phyloP scores from a whole-genome alignment of 2,329 filamentous ascomycete genomes.

The Geosmithia flava region DNA sequence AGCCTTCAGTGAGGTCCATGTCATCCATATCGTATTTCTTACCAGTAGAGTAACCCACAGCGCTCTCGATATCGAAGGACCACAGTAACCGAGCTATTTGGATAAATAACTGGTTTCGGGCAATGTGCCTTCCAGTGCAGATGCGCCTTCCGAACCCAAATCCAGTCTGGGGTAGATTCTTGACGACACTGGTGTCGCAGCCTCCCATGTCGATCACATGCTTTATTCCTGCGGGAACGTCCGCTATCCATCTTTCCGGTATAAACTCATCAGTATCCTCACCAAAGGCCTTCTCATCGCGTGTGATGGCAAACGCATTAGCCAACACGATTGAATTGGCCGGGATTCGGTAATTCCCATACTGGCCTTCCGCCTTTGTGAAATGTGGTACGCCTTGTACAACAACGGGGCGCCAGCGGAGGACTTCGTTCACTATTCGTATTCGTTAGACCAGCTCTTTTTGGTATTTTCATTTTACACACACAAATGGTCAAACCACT shows the following conservation, averaged over 20 bases:
- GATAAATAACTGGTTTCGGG: conserved; percentile 30
- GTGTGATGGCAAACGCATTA: conserved; percentile 25
- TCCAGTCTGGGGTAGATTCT: conserved; percentile 17
- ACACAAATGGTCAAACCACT: neutral
- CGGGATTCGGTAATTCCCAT: conserved; percentile 26
- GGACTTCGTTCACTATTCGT: conserved; percentile 21
- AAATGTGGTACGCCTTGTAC: conserved; percentile 24
- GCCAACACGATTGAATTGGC: conserved; percentile 28
- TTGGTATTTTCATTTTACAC: neutral
- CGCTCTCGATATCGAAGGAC: conserved; percentile 28
- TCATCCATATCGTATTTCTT: conserved; percentile 8
- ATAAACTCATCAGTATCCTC: conserved; percentile 13
- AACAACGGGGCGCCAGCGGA: conserved; percentile 30
- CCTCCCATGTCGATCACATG: conserved; percentile 4
- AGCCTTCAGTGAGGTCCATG: conserved; percentile 12
- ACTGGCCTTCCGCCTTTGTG: conserved; percentile 19
- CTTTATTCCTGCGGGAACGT: neutral
- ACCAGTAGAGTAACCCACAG: conserved; percentile 7
- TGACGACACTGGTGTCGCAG: conserved; percentile 7
- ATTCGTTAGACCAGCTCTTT: neutral
- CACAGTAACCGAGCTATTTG: conserved; percentile 31
- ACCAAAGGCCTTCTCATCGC: conserved; percentile 27
- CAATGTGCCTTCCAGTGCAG: conserved; percentile 29
- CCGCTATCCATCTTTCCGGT: conserved; percentile 18
- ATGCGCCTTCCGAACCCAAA: conserved; percentile 37